Conservation (phyloP, 2,329 filamentous ascomycete species). For the Berkeleyomyces basicola region DNA sequence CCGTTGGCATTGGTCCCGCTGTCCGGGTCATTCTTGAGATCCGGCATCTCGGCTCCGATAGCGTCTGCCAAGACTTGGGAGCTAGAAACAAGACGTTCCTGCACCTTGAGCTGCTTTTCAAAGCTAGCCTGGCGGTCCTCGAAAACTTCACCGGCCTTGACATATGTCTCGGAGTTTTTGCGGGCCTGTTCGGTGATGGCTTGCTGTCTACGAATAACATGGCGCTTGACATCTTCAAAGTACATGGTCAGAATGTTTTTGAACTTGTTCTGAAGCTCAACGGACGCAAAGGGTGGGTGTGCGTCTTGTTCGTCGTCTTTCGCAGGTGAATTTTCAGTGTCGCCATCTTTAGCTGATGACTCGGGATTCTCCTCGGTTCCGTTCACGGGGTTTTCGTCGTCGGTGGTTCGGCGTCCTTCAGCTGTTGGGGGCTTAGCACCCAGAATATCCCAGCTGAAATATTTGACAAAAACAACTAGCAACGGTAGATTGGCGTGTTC, state of each 20-base stretch:
- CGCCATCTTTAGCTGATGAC: conserved; percentile 14
- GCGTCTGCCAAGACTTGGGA: conserved; percentile 82
- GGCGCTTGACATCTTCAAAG: conserved; percentile 80
- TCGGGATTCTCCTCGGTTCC: conserved; percentile 15
- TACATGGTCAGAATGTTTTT: conserved; percentile 72
- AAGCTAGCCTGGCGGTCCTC: conserved; percentile 93
- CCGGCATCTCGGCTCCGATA: conserved; percentile 82
- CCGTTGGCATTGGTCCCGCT: conserved; percentile 48
- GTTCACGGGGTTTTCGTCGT: conserved; percentile 51
- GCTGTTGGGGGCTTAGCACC: conserved; percentile 56
- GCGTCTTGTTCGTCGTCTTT: conserved; percentile 23
- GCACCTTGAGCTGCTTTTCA: conserved; percentile 80
- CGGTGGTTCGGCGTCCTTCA: conserved; percentile 69
- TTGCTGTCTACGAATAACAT: conserved; percentile 83
- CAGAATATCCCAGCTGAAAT: conserved; percentile 88
- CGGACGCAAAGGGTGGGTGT: conserved; percentile 57
- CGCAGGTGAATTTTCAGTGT: conserved; percentile 6
- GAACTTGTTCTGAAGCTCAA: conserved; percentile 72
- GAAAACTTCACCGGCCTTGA: conserved; percentile 96
- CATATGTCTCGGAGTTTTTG: conserved; percentile 93
- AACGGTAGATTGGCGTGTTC: conserved; percentile 84
- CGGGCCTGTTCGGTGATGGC: conserved; percentile 71
- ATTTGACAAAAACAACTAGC: conserved; percentile 88
- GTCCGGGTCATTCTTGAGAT: conserved; percentile 70
- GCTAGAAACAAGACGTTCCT: conserved; percentile 79